Evolutionary conservation across 2,329 filamentous ascomycete species (phyloP).

Genomic region (Penicillium sp.): DNA sequence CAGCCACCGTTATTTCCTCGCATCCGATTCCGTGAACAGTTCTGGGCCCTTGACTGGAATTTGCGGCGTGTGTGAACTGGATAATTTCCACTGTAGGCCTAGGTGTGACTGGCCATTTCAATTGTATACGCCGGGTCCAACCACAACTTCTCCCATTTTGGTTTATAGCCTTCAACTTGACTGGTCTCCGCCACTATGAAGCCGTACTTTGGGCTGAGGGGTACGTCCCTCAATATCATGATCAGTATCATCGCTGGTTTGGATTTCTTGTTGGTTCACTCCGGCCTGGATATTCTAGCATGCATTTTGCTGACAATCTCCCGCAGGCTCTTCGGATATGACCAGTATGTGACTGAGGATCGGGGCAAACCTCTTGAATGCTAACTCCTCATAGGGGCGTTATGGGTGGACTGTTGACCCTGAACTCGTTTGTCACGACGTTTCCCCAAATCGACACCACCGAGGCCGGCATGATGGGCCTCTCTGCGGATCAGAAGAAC

Average conservation of each 20-base stretch:
- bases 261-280: conserved; percentile 58
- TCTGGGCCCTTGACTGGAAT: conserved; percentile 11
- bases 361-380: neutral
- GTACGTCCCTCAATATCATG: conserved; percentile 64
- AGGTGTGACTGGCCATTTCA: no score
- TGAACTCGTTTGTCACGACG: conserved; percentile 57
- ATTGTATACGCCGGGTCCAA: no score
- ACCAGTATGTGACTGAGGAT: conserved; percentile 50
- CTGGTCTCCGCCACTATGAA: conserved; percentile 23
- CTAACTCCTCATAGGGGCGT: conserved; percentile 51
- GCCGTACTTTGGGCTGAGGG: conserved; percentile 63
- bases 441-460: conserved; percentile 56
- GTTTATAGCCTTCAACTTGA: neutral
- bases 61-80: no score
- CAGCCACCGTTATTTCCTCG: conserved; percentile 1
- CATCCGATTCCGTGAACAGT: conserved; percentile 8
- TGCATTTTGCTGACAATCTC: conserved; percentile 7
- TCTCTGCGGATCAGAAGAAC: conserved; percentile 25
- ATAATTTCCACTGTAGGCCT: no score
- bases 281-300: neutral
- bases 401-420: conserved; percentile 71
- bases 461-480: conserved; percentile 26
- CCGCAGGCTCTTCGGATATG: conserved; percentile 56
- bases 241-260: conserved; percentile 69
- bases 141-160: no score